Conservation (phyloP, 192 early-diverging fungal species). For the Coemansia sp. region DNA sequence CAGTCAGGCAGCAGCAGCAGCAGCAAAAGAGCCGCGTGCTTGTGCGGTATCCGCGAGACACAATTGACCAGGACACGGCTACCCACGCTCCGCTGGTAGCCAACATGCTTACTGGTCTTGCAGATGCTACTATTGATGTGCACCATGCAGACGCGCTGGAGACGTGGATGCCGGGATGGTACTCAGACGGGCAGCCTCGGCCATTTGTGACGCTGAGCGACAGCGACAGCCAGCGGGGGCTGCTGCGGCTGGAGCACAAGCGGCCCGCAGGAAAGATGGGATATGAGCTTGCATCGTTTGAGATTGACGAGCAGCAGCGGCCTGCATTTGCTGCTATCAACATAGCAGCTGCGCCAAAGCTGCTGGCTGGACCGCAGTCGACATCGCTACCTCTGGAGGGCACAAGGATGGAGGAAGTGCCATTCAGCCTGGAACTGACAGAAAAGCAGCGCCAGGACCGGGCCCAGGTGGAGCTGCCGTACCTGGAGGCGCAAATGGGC, state of each 20-base stretch:
- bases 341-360: neutral
- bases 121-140: slow-evolving; percentile 40
- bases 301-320: slow-evolving; percentile 17
- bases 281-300: slow-evolving; percentile 35
- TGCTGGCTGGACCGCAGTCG: neutral
- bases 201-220: slow-evolving; percentile 28
- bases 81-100: neutral
- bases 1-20: neutral
- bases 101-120: slow-evolving; percentile 13
- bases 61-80: slow-evolving; percentile 1
- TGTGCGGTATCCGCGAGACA: slow-evolving; percentile 35
- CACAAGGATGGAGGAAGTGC: slow-evolving; percentile 54
- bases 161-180: slow-evolving; percentile 53
- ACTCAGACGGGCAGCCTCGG: slow-evolving; percentile 24
- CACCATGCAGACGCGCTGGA: slow-evolving; percentile 24
- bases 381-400: neutral
- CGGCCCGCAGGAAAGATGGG: slow-evolving; percentile 44
- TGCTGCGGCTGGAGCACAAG: slow-evolving; percentile 39
- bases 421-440: slow-evolving; percentile 81
- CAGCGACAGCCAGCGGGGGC: slow-evolving; percentile 27
- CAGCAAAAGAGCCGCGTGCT: slow-evolving; percentile 17
- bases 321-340: slow-evolving; percentile 20
- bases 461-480: slow-evolving; percentile 76
- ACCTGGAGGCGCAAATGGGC: slow-evolving; percentile 57
- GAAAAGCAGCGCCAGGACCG: slow-evolving; percentile 76